Percentiles rank a stretch among this genome's conserved stretches.
These are phyloP conservation scores for Chrysopogon serrulatus DNA, from an alignment of 176 grass and related monocot species.

Conservation along the genomic window DNA sequence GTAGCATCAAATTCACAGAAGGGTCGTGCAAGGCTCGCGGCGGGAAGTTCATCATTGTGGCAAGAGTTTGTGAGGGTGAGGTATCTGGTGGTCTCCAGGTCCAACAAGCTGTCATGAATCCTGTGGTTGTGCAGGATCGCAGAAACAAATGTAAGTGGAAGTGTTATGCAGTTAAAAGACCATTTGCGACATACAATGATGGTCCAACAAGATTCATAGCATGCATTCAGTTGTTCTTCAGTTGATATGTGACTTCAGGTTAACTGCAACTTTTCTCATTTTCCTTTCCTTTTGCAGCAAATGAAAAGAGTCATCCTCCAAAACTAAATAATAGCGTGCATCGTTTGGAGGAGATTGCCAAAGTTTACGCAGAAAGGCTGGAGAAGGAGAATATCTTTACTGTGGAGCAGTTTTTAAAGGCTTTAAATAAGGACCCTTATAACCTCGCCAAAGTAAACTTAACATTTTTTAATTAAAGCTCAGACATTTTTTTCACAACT, in stretches of 20 bases:
- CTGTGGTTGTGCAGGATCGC: no score
- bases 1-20: background rate
- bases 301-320: background rate
- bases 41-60: background rate
- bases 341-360: background rate
- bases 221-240: background rate
- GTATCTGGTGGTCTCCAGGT: background rate
- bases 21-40: background rate
- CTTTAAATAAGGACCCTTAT: background rate
- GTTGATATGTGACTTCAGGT: background rate
- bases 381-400: background rate
- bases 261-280: background rate
- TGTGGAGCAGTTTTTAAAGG: constrained; percentile 1
- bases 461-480: background rate
- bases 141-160: background rate
- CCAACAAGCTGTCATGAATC: background rate
- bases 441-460: background rate
- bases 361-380: background rate
- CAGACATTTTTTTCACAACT: background rate
- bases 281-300: background rate
- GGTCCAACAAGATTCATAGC: no score
- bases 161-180: no score
- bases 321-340: background rate
- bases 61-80: background rate
- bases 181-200: background rate